Conservation (phyloP, 345 rosid species). For the Noccaea bulbosa region DNA sequence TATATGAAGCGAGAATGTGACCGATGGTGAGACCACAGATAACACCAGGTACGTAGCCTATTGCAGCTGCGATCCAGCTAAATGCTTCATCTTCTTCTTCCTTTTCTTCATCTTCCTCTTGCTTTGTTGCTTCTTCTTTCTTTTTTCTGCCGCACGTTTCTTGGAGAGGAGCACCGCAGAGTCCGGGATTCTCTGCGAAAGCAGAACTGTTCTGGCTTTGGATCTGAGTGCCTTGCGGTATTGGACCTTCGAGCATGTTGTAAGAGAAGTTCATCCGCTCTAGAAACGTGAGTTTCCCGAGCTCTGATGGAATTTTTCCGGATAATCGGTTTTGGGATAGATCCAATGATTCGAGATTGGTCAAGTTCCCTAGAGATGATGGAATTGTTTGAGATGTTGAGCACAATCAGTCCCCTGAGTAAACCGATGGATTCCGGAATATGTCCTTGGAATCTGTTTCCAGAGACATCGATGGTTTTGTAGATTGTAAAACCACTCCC, state of each 20-base stretch:
- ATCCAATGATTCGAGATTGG: slow-evolving; percentile 33
- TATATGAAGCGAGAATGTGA: too few species aligned
- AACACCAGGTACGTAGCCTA: too few species aligned
- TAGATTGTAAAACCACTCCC: slow-evolving; percentile 8
- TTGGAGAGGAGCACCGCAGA: slow-evolving; percentile 16
- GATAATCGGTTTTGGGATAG: slow-evolving; percentile 22
- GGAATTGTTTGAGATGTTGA: slow-evolving; percentile 41
- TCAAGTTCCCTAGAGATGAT: slow-evolving; percentile 14
- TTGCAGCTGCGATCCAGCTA: too few species aligned
- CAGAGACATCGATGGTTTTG: slow-evolving; percentile 17
- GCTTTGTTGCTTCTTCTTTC: background rate
- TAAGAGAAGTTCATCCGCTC: slow-evolving; percentile 18
- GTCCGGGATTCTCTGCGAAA: background rate
- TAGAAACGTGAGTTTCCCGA: slow-evolving; percentile 27
- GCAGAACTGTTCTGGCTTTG: slow-evolving; percentile 3
- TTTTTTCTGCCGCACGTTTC: background rate
- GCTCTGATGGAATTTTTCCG: slow-evolving; percentile 1
- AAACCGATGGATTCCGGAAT: slow-evolving; percentile 20
- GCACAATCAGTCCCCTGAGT: slow-evolving; percentile 16
- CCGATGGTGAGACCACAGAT: too few species aligned
- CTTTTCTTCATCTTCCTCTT: background rate
- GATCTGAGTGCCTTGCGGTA: background rate
- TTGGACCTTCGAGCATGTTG: slow-evolving; percentile 27
- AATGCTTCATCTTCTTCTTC: too few species aligned
- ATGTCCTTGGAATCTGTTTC: slow-evolving; percentile 16